These are phyloP conservation scores for Ogataea hybrid DNA, from an alignment of 1,139 yeast species.

Conservation along the genomic window DNA sequence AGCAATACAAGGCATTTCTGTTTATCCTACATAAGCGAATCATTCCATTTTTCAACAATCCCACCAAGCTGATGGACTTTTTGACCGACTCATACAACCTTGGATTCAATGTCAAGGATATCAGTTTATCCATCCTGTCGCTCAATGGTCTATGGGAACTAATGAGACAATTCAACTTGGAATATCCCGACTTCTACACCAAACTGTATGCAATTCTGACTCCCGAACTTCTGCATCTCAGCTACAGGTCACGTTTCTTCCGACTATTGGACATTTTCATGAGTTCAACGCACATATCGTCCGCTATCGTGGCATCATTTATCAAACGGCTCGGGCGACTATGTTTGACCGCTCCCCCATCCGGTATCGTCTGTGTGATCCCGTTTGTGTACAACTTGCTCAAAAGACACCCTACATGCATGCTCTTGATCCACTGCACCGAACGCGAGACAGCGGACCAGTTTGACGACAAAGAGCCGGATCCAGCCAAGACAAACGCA, in stretches of 20 bases:
- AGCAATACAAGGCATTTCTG: constrained; percentile 70
- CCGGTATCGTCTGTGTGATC: constrained; percentile 81
- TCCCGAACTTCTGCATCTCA: constrained; percentile 70
- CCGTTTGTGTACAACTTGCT: constrained; percentile 91
- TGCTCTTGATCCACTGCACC: constrained; percentile 75
- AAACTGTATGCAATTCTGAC: constrained; percentile 81
- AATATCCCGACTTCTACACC: constrained; percentile 85
- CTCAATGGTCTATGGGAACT: constrained; percentile 85
- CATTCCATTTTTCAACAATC: constrained; percentile 77
- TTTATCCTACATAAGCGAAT: constrained; percentile 77
- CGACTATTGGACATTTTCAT: constrained; percentile 83
- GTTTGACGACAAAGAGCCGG: constrained; percentile 56
- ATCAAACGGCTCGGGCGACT: constrained; percentile 79
- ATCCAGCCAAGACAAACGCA: constrained; percentile 81
- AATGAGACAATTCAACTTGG: constrained; percentile 80
- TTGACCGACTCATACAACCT: constrained; percentile 76
- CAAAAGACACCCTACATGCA: constrained; percentile 90
- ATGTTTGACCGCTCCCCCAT: constrained; percentile 78
- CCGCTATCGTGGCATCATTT: constrained; percentile 82
- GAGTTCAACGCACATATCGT: constrained; percentile 84
- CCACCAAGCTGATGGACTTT: constrained; percentile 88
- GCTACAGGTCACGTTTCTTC: constrained; percentile 83
- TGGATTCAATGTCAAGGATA: constrained; percentile 37
- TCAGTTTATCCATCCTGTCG: constrained; percentile 75
- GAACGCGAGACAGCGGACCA: constrained; percentile 52